phyloP scores from a whole-genome alignment of 768 basidiomycete species.

The Pleurotus djamor region DNA sequence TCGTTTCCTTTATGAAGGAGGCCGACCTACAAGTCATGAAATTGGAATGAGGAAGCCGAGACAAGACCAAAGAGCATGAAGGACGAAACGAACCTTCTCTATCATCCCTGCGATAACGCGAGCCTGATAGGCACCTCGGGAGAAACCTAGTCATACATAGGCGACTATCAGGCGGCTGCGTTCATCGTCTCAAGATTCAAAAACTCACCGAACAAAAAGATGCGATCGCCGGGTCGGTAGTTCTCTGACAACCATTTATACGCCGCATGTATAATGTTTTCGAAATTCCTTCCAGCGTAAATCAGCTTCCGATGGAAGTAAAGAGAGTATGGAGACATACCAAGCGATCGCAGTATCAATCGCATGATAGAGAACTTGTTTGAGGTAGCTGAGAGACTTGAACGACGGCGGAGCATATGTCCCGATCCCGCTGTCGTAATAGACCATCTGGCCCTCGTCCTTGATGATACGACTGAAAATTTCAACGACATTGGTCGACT shows the following conservation, averaged over 20 bases:
- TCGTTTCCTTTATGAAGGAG: slow-evolving; percentile 6
- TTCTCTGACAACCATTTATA: slow-evolving; percentile 40
- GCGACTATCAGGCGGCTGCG: neutral
- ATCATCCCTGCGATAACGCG: slow-evolving; percentile 43
- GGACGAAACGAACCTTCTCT: slow-evolving; percentile 20
- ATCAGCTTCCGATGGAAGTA: no score
- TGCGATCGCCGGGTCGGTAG: slow-evolving; percentile 31
- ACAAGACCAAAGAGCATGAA: no score
- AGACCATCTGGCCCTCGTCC: neutral
- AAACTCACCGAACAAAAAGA: slow-evolving; percentile 33
- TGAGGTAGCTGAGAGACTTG: neutral
- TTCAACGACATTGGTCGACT: neutral
- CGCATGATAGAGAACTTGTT: neutral
- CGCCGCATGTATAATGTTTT: slow-evolving; percentile 27
- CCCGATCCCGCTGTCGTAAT: slow-evolving; percentile 12
- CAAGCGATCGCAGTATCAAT: slow-evolving; percentile 15
- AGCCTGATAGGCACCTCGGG: slow-evolving; percentile 47
- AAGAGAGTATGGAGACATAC: no score
- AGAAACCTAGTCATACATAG: slow-evolving; percentile 37
- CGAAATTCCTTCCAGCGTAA: slow-evolving; percentile 26
- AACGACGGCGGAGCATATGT: neutral
- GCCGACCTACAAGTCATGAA: slow-evolving; percentile 12
- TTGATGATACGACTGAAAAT: slow-evolving; percentile 3
- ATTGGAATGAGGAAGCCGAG: neutral
- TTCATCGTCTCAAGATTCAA: no score